A percentile compares a stretch with the other conserved stretches of the same genome.
Evolutionary conservation across 2,329 filamentous ascomycete genomes (phyloP).

Genomic region (Hymenotorrendiella dingleyae): DNA sequence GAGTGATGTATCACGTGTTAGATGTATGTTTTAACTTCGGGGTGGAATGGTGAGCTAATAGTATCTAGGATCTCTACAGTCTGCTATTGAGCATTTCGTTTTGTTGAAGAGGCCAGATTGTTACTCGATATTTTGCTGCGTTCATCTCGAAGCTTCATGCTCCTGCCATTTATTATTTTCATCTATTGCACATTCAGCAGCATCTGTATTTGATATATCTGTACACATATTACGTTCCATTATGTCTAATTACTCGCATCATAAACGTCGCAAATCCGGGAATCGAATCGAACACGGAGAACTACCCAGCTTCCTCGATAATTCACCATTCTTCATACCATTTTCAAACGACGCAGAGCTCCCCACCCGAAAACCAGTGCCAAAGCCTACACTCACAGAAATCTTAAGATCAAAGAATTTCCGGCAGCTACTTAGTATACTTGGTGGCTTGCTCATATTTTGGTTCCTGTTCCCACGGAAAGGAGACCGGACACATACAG

Average conservation of each 20-base stretch:
- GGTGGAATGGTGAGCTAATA: too few relatives aligned
- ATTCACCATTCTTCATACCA: conserved; percentile 7
- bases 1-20: too few relatives aligned
- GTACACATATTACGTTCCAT: too few relatives aligned
- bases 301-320: conserved; percentile 5
- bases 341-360: neutral
- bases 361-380: neutral
- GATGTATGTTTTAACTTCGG: too few relatives aligned
- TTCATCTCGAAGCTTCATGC: too few relatives aligned
- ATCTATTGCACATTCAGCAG: too few relatives aligned
- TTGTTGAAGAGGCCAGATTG: too few relatives aligned
- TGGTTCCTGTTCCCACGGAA: conserved; percentile 2
- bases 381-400: conserved; percentile 31
- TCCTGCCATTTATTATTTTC: too few relatives aligned
- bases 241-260: neutral
- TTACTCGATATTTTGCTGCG: too few relatives aligned
- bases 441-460: conserved; percentile 6
- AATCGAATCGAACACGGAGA: neutral
- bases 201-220: too few relatives aligned
- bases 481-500: neutral
- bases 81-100: too few relatives aligned
- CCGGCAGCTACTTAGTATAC: conserved; percentile 20
- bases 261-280: conserved; percentile 4
- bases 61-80: too few relatives aligned
- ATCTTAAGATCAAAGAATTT: conserved; percentile 34